phyloP scores from a whole-genome alignment of 345 rosid species.

The Bruguiera parviflora region DNA sequence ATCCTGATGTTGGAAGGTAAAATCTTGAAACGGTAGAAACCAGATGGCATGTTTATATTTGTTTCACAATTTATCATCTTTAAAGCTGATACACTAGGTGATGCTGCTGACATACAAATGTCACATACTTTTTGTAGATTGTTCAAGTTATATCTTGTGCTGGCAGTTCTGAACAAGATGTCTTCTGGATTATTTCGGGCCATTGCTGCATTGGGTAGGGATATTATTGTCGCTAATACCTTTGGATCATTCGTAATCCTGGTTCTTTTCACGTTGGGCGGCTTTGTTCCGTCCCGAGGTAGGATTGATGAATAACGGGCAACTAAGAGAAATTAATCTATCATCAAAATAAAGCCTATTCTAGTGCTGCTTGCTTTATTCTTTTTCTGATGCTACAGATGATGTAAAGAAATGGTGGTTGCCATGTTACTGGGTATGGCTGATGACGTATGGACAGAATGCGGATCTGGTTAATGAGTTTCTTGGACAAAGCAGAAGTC shows the following conservation, averaged over 20 bases:
- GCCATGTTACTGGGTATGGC: slow-evolving; percentile 68
- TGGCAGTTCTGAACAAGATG: slow-evolving; percentile 48
- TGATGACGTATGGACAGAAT: slow-evolving; percentile 69
- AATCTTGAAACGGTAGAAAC: neutral
- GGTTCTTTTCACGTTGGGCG: slow-evolving; percentile 46
- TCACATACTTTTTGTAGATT: slow-evolving; percentile 27
- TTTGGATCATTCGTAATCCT: slow-evolving; percentile 55
- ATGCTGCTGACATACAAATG: neutral
- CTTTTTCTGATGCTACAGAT: slow-evolving; percentile 29
- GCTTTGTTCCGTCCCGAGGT: slow-evolving; percentile 56
- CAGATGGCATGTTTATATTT: neutral
- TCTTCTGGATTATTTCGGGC: slow-evolving; percentile 54
- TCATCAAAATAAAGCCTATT: neutral
- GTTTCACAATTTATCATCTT: neutral
- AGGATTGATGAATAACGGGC: slow-evolving; percentile 19
- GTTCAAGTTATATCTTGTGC: slow-evolving; percentile 57
- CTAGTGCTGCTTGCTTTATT: neutral
- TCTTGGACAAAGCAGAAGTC: slow-evolving; percentile 57
- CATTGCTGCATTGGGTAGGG: slow-evolving; percentile 49
- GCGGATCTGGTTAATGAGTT: slow-evolving; percentile 59
- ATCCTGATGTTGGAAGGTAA: slow-evolving; percentile 68
- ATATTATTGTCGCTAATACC: slow-evolving; percentile 48
- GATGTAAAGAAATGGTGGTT: slow-evolving; percentile 71
- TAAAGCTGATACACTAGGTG: neutral
- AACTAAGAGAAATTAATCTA: neutral